Conservation (phyloP, 345 rosid genomes). For the Microcos paniculata region DNA sequence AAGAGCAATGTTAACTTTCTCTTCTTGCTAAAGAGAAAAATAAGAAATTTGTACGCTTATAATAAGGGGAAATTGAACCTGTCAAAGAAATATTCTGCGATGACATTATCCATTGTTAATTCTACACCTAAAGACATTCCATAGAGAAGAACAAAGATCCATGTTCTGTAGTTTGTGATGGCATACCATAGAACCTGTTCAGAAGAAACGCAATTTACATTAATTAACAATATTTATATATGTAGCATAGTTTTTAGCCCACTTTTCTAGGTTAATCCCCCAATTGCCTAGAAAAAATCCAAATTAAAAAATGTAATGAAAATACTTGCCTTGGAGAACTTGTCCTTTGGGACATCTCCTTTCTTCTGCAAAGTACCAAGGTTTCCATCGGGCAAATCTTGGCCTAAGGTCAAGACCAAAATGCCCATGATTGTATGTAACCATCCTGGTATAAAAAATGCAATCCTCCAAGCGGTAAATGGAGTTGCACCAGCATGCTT, state of each 20-base stretch:
- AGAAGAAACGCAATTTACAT: neutral
- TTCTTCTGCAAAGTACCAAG: constrained; percentile 39
- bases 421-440: constrained; percentile 45
- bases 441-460: constrained; percentile 32
- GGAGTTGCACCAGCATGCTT: constrained; percentile 28
- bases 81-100: constrained; percentile 71
- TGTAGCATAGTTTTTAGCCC: neutral
- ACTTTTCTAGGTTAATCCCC: neutral
- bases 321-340: constrained; percentile 34
- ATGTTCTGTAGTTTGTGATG: constrained; percentile 60
- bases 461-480: constrained; percentile 36
- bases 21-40: neutral
- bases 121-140: constrained; percentile 72
- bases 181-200: constrained; percentile 53
- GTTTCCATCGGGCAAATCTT: constrained; percentile 55
- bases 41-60: neutral
- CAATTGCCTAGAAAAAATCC: neutral
- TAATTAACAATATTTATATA: neutral
- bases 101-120: constrained; percentile 62
- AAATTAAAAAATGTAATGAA: neutral
- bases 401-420: constrained; percentile 44
- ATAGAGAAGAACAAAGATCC: constrained; percentile 60
- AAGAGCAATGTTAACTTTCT: neutral
- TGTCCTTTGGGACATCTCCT: constrained; percentile 40
- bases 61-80: constrained; percentile 28